A percentile compares a stretch with the other conserved stretches of the same genome.
Conservation (phyloP, 805 yeast genomes). For the Wilhelminamyces savonicus region DNA sequence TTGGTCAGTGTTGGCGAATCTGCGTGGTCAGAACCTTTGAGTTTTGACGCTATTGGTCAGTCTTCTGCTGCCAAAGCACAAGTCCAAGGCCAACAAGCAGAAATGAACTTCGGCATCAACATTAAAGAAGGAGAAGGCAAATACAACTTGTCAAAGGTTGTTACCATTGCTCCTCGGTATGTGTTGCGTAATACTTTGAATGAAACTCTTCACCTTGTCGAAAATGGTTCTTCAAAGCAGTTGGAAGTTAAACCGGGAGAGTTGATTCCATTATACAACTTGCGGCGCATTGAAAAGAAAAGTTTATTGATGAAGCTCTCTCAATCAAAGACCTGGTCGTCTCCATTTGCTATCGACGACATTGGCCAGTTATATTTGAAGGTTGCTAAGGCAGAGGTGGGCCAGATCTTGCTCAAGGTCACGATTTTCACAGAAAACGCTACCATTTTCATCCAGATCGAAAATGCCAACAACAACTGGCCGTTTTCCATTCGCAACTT, state of each 20-base stretch:
- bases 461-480: conserved; percentile 75
- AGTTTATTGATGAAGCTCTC: conserved; percentile 56
- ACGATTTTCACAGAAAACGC: conserved; percentile 77
- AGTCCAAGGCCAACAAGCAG: conserved; percentile 44
- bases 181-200: conserved; percentile 58
- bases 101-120: conserved; percentile 69
- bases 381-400: conserved; percentile 53
- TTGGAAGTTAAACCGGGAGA: conserved; percentile 41
- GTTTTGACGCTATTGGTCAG: conserved; percentile 90
- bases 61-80: conserved; percentile 47
- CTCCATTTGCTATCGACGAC: conserved; percentile 80
- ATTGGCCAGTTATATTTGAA: conserved; percentile 78
- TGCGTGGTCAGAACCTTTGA: conserved; percentile 62
- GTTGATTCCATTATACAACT: conserved; percentile 54
- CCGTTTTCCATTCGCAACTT: conserved; percentile 90
- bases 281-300: conserved; percentile 52
- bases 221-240: conserved; percentile 56
- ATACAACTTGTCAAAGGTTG: conserved; percentile 68
- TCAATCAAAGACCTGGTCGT: conserved; percentile 68
- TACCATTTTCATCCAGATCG: conserved; percentile 69
- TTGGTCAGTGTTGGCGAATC: conserved; percentile 62
- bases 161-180: conserved; percentile 79
- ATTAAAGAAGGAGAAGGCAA: conserved; percentile 82
- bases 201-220: conserved; percentile 54
- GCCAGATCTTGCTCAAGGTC: conserved; percentile 65